These are phyloP conservation scores for Boletus vermiculosoides DNA, from an alignment of 768 basidiomycete species.

Conservation along the genomic window DNA sequence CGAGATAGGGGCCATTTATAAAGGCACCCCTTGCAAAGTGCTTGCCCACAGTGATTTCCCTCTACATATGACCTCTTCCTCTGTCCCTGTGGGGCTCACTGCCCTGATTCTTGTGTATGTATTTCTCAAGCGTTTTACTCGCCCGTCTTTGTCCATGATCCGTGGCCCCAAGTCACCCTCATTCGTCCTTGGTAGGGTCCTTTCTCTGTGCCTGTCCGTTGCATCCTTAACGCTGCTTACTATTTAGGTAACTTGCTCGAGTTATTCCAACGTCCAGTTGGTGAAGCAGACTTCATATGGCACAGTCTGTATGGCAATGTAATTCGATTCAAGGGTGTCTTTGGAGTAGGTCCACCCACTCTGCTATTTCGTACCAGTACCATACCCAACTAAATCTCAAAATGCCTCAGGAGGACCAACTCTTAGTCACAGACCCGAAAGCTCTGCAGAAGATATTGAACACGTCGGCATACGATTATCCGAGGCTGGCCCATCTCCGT, in stretches of 20 bases:
- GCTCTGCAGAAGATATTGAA: slow-evolving; percentile 41
- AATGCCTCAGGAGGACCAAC: slow-evolving; percentile 40
- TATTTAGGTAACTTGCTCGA: slow-evolving; percentile 26
- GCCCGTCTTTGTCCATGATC: slow-evolving; percentile 12
- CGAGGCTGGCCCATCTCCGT: slow-evolving; percentile 31
- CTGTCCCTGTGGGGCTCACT: neutral
- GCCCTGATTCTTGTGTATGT: neutral
- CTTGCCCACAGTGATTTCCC: neutral
- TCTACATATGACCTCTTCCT: slow-evolving; percentile 4
- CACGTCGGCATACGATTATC: slow-evolving; percentile 43
- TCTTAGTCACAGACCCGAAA: slow-evolving; percentile 46
- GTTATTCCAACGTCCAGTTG: slow-evolving; percentile 24
- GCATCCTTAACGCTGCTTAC: slow-evolving; percentile 18
- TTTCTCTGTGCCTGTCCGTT: neutral
- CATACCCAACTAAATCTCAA: slow-evolving; percentile 7
- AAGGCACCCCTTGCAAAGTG: neutral
- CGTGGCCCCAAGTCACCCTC: slow-evolving; percentile 16
- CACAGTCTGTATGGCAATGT: slow-evolving; percentile 27
- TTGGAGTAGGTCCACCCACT: slow-evolving; percentile 18
- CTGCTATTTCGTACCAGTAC: too few species aligned
- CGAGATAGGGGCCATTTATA: too few species aligned
- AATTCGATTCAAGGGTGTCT: slow-evolving; percentile 22
- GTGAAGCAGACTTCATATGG: slow-evolving; percentile 32
- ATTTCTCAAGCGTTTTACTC: neutral
- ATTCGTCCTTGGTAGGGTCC: slow-evolving; percentile 14